These are phyloP conservation scores for Selaginella tamariscina DNA, from an alignment of 75 land plant genomes.

Conservation along the genomic window DNA sequence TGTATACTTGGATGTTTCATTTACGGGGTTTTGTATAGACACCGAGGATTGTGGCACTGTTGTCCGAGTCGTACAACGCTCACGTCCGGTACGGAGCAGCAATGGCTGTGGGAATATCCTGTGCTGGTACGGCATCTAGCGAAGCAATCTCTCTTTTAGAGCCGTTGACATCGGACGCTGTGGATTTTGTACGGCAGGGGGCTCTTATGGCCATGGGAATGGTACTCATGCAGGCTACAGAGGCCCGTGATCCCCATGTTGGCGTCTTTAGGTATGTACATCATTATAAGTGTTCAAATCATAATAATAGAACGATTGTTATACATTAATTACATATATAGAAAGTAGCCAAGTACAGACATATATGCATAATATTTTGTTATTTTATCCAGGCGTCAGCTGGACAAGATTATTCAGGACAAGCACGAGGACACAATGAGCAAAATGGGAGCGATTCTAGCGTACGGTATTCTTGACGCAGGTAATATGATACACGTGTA, in stretches of 20 bases:
- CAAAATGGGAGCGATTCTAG: slow-evolving; percentile 99
- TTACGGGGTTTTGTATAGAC: slow-evolving; percentile 35
- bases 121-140: slow-evolving; percentile 90
- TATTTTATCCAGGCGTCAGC: slow-evolving; percentile 50
- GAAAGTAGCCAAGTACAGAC: too few relatives aligned
- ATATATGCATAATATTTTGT: too few relatives aligned
- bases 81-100: slow-evolving; percentile 98
- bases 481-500: too few relatives aligned
- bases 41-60: slow-evolving; percentile 85
- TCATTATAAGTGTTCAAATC: not conserved
- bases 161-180: slow-evolving; percentile 93
- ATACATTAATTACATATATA: too few relatives aligned
- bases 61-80: slow-evolving; percentile 95
- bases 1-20: too few relatives aligned
- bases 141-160: slow-evolving; percentile 95
- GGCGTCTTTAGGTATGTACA: slow-evolving; percentile 56
- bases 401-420: slow-evolving; percentile 91
- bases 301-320: too few relatives aligned
- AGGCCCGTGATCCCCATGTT: slow-evolving; percentile 85
- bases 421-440: slow-evolving; percentile 99
- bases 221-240: slow-evolving; percentile 89
- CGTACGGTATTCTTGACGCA: slow-evolving; percentile 95
- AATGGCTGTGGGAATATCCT: slow-evolving; percentile 94
- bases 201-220: slow-evolving; percentile 99
- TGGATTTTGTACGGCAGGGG: slow-evolving; percentile 97